These are phyloP conservation scores for Panus rudis DNA, from an alignment of 768 basidiomycete genomes.

Conservation along the genomic window DNA sequence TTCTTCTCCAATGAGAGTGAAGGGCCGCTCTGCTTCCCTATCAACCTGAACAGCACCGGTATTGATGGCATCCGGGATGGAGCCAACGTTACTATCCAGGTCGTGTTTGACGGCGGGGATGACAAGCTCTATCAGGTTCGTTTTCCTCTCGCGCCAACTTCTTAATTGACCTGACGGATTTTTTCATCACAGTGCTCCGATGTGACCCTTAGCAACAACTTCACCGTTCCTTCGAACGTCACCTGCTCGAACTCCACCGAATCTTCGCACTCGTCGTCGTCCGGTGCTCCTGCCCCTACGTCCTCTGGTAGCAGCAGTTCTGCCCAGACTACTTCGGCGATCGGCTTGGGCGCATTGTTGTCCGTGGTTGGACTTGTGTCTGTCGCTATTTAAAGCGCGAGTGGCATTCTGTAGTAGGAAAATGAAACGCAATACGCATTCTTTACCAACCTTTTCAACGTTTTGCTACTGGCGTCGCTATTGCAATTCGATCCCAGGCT, in stretches of 20 bases:
- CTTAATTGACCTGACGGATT: background rate
- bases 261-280: background rate
- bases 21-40: constrained; percentile 60
- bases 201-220: constrained; percentile 53
- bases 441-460: background rate
- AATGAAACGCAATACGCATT: no score
- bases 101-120: constrained; percentile 67
- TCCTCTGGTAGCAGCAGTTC: constrained; percentile 3
- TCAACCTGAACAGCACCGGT: constrained; percentile 47
- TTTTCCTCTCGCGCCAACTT: background rate
- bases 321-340: constrained; percentile 7
- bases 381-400: constrained; percentile 14
- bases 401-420: no score
- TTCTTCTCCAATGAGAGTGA: constrained; percentile 47
- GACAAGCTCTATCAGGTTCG: constrained; percentile 62
- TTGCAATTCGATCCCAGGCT: no score
- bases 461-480: no score
- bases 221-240: constrained; percentile 39
- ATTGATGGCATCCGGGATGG: constrained; percentile 51
- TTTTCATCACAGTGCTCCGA: constrained; percentile 60
- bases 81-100: constrained; percentile 66
- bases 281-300: background rate
- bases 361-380: constrained; percentile 17
- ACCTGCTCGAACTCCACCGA: constrained; percentile 28
- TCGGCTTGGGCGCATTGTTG: constrained; percentile 13